Evolutionary conservation across 1,284 basidiomycete species (phyloP).

Genomic region (Leccinum brunneo-olivaceum): DNA sequence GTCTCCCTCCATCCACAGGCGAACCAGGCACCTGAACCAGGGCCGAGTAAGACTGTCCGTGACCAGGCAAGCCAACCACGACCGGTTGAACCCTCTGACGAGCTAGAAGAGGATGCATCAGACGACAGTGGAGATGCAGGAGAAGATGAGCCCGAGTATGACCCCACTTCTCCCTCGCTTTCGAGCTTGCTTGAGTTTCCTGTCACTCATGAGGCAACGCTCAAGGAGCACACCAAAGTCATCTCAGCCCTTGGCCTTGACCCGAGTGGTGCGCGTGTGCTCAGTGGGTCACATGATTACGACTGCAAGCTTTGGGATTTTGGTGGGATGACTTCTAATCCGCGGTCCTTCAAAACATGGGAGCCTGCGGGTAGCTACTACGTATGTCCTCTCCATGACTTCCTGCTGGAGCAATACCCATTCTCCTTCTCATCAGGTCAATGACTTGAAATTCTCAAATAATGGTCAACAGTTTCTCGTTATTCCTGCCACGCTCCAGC

Average conservation of each 20-base stretch:
- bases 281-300: slow-evolving; percentile 93
- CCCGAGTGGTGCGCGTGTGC: slow-evolving; percentile 85
- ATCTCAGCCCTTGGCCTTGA: slow-evolving; percentile 90
- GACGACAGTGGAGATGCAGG: slow-evolving; percentile 29
- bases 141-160: slow-evolving; percentile 56
- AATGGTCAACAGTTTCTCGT: slow-evolving; percentile 83
- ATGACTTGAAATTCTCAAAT: slow-evolving; percentile 83
- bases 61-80: slow-evolving; percentile 5
- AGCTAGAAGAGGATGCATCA: slow-evolving; percentile 26
- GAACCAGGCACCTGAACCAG: slow-evolving; percentile 14
- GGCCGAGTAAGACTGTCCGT: slow-evolving; percentile 10
- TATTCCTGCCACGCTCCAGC: slow-evolving; percentile 82
- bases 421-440: slow-evolving; percentile 49
- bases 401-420: background rate
- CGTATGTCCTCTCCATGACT: slow-evolving; percentile 44
- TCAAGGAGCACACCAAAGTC: slow-evolving; percentile 94
- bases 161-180: slow-evolving; percentile 35
- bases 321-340: slow-evolving; percentile 89
- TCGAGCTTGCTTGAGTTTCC: slow-evolving; percentile 59
- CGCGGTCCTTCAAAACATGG: slow-evolving; percentile 92
- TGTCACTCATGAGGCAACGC: slow-evolving; percentile 78
- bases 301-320: slow-evolving; percentile 99
- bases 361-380: slow-evolving; percentile 92
- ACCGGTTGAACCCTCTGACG: slow-evolving; percentile 12
- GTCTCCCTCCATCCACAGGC: slow-evolving; percentile 7